These are phyloP conservation scores for Hysterium pulicare DNA, from an alignment of 2,329 filamentous ascomycete species.

Conservation along the genomic window DNA sequence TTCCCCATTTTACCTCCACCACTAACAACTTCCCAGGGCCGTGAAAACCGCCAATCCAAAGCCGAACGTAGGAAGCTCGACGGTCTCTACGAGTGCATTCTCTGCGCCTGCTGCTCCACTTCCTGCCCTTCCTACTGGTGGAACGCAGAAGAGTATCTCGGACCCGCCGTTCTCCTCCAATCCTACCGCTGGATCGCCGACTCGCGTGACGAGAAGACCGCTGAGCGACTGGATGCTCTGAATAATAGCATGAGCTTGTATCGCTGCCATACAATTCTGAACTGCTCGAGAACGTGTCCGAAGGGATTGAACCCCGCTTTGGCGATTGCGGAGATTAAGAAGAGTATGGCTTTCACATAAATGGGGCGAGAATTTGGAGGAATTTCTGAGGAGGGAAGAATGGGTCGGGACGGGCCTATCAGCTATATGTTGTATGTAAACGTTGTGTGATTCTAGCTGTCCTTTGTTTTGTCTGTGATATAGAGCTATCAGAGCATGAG, in stretches of 20 bases:
- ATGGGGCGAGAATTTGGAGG: too few relatives aligned
- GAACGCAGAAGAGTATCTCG: constrained; percentile 98
- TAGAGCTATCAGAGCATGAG: too few relatives aligned
- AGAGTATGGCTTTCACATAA: constrained; percentile 70
- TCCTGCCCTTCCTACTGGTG: constrained; percentile 99
- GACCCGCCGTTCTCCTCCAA: constrained; percentile 92
- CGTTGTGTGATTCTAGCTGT: too few relatives aligned
- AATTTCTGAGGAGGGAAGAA: too few relatives aligned
- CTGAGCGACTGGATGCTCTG: constrained; percentile 81
- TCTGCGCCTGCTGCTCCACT: constrained; percentile 98
- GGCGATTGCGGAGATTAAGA: constrained; percentile 98
- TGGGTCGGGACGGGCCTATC: too few relatives aligned
- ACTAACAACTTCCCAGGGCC: constrained; percentile 58
- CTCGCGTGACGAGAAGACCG: constrained; percentile 85
- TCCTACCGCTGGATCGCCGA: constrained; percentile 97
- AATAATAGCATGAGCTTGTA: constrained; percentile 99
- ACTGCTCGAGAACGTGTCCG: constrained; percentile 95
- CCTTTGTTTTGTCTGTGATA: too few relatives aligned
- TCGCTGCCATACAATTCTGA: constrained; percentile 98
- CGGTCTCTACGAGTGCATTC: constrained; percentile 97
- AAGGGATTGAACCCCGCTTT: constrained; percentile 96
- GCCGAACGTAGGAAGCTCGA: constrained; percentile 95
- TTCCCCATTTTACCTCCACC: background rate
- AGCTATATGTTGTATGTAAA: too few relatives aligned
- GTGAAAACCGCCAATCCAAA: constrained; percentile 86